Conservation (phyloP, 768 basidiomycete genomes). For the Lactarius akahatsu region DNA sequence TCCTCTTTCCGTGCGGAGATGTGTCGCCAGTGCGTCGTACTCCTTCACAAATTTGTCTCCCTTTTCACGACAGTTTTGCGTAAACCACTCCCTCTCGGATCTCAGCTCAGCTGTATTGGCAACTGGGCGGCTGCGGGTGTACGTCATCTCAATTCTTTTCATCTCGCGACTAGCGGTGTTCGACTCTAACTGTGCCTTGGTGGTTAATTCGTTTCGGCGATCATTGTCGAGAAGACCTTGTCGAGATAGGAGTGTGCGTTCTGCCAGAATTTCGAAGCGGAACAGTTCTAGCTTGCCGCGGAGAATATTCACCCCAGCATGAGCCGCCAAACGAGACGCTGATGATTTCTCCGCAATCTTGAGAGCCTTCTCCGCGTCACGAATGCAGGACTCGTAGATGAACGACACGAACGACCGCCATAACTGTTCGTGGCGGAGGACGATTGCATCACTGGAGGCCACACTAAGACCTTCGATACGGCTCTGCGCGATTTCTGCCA, state of each 20-base stretch:
- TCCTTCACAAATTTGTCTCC: conserved; percentile 30
- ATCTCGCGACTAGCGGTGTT: neutral
- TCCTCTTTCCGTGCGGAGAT: conserved; percentile 26
- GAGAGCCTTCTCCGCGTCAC: conserved; percentile 32
- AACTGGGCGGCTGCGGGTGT: conserved; percentile 32
- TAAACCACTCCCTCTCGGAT: conserved; percentile 34
- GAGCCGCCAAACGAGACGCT: conserved; percentile 35
- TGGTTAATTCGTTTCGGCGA: neutral
- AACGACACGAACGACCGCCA: conserved; percentile 32
- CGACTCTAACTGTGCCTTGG: neutral
- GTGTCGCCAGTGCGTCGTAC: conserved; percentile 28
- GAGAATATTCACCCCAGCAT: conserved; percentile 28
- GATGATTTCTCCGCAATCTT: conserved; percentile 32
- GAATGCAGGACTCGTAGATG: conserved; percentile 33
- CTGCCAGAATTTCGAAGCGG: conserved; percentile 30
- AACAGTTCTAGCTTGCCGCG: conserved; percentile 35
- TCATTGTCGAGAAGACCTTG: neutral
- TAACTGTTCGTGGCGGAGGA: conserved; percentile 18
- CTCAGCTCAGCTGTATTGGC: conserved; percentile 21
- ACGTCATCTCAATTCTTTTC: conserved; percentile 13
- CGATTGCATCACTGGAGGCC: conserved; percentile 10
- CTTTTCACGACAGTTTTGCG: conserved; percentile 32
- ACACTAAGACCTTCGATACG: conserved; percentile 29
- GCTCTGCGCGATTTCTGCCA: conserved; percentile 36
- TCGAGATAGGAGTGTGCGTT: conserved; percentile 15